Conservation (phyloP, 495 filamentous ascomycete species). For the Talaromyces stipitatus region DNA sequence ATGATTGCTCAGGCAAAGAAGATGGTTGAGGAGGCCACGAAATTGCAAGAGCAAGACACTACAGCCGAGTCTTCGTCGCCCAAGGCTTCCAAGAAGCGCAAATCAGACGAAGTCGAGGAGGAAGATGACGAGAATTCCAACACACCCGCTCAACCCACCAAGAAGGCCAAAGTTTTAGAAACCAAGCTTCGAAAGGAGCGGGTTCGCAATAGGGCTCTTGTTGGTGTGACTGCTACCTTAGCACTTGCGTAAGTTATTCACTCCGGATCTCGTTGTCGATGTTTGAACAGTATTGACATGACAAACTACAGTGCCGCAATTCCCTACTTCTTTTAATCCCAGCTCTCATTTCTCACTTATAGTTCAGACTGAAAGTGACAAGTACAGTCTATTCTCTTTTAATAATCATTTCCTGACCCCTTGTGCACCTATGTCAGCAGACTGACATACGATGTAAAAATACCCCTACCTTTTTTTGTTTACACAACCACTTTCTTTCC, state of each 20-base stretch:
- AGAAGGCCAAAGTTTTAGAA: constrained; percentile 68
- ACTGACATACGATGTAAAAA: constrained; percentile 5
- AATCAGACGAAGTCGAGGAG: constrained; percentile 58
- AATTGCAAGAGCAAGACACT: constrained; percentile 40
- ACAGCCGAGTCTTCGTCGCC: constrained; percentile 29
- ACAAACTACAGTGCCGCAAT: constrained; percentile 33
- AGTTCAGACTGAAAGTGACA: neutral
- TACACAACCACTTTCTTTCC: constrained; percentile 4
- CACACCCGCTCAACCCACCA: constrained; percentile 43
- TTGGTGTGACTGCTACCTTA: constrained; percentile 77
- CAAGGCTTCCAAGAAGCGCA: constrained; percentile 63
- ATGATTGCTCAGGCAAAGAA: constrained; percentile 81
- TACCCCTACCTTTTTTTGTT: constrained; percentile 7
- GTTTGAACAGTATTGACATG: constrained; percentile 9
- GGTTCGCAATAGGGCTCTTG: constrained; percentile 71
- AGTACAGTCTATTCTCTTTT: neutral
- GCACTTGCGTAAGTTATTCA: constrained; percentile 70
- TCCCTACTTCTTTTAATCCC: constrained; percentile 38
- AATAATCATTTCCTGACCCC: constrained; percentile 1
- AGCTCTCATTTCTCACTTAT: neutral
- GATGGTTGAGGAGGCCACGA: constrained; percentile 78
- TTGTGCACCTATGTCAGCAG: neutral
- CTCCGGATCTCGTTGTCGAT: neutral
- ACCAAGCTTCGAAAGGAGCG: constrained; percentile 74
- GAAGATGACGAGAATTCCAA: constrained; percentile 48